Base-by-base conservation (phyloP, 1,139 yeast genomes). In the Arxiozyma bovina region DNA sequence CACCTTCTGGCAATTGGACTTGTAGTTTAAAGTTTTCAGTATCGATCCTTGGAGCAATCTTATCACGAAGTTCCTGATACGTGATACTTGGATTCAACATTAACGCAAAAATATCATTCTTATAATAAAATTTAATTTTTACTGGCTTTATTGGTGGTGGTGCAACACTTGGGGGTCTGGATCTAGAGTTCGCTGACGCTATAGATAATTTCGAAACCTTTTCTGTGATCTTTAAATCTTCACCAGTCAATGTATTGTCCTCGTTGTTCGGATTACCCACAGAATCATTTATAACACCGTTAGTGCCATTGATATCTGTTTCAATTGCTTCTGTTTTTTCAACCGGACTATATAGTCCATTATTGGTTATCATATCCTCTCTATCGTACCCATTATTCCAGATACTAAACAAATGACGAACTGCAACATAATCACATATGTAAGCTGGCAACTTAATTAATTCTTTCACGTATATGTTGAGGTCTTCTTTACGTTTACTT, bases 101-200 rank as follows among this genome's bases (percentile, higher is more conserved):
- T 55, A 93, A 77, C 9, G 96, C 98, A 74, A 93, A 89, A 30
- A 91, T 85, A 68, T 91, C 98, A 63, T 90, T 96, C 57, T 84
- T 84, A 65, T 83, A 87, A 69, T 87, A 91, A 61, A 93, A 90
- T 70, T 93, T 93, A 50, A 82, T 85, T 74, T 83, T 93, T 61
- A 74, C 61, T 1, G 70, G 65, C 54, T 67, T 68, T 20, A 59
- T 34, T 11, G 58, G 57, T 1, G 68, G 65, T 11, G 64, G 66
- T 22, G 60, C 52, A 3, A 61, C 58, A 56, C 66, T 64, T 27
- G 66, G 67, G 45, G 67, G 70, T 54, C 70, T 61, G 21, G 66
- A 63, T 52, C 57, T 61, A 18, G 62, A 60, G 44, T 53, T 59
- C n/a, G 62, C 54, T 11, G 61, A 54, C n/a, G 56, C 57, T n/a